Conservation (phyloP, 2,329 filamentous ascomycete species). For the Exophiala oligosperma region DNA sequence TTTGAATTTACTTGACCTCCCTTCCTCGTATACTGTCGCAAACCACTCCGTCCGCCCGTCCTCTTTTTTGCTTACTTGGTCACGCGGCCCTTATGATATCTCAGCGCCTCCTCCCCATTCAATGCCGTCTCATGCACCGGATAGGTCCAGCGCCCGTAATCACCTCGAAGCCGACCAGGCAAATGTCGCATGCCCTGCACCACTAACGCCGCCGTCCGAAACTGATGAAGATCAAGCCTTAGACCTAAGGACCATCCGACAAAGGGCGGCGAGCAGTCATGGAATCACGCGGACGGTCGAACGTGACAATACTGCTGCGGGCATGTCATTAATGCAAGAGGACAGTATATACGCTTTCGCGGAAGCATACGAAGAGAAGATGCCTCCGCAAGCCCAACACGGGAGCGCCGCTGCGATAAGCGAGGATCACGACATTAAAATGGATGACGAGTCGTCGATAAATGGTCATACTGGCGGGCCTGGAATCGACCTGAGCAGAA, state of each 20-base stretch:
- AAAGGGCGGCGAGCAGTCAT: slow-evolving; percentile 8
- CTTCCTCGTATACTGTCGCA: no score
- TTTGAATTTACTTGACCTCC: neutral
- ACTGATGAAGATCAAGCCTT: slow-evolving; percentile 10
- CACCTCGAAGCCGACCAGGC: slow-evolving; percentile 16
- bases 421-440: slow-evolving; percentile 5
- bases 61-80: neutral
- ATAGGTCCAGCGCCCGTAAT: slow-evolving; percentile 14
- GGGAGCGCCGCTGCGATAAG: neutral
- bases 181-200: slow-evolving; percentile 23
- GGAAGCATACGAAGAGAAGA: slow-evolving; percentile 10
- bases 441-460: neutral
- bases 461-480: neutral
- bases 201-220: slow-evolving; percentile 24
- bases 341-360: slow-evolving; percentile 24
- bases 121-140: slow-evolving; percentile 30
- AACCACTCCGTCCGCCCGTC: neutral
- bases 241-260: slow-evolving; percentile 5
- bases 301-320: slow-evolving; percentile 28
- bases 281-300: slow-evolving; percentile 8
- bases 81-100: slow-evolving; percentile 26
- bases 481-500: neutral
- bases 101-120: slow-evolving; percentile 14
- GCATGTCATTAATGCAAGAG: slow-evolving; percentile 30
- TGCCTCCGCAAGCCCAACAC: slow-evolving; percentile 4